Evolutionary conservation across 768 basidiomycete species (phyloP).

Genomic region (Phylloporus sp.): DNA sequence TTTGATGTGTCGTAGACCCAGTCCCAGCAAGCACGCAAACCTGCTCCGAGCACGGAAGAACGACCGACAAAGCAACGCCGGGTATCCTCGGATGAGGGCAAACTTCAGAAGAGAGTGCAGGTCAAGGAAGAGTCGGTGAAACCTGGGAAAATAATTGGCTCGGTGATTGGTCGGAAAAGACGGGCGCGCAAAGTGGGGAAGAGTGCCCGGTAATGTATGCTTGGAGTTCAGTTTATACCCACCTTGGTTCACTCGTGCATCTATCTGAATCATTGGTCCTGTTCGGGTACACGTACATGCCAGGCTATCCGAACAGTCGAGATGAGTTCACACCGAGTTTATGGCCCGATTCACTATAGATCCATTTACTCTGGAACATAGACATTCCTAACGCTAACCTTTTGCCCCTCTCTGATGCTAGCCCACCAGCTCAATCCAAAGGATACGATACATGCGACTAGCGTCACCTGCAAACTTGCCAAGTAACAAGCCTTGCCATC

Average conservation of each 20-base stretch:
- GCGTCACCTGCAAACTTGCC: constrained; percentile 49
- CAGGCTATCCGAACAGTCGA: too few species aligned
- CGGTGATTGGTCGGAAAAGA: constrained; percentile 78
- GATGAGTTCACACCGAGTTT: too few species aligned
- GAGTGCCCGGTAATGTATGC: constrained; percentile 10
- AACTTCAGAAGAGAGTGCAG: constrained; percentile 22
- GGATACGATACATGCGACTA: constrained; percentile 33
- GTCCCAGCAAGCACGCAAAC: constrained; percentile 1
- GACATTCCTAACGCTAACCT: constrained; percentile 1
- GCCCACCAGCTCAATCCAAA: too few species aligned
- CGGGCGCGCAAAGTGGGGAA: constrained; percentile 53
- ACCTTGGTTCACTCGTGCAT: neutral
- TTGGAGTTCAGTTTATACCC: neutral
- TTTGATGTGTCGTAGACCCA: constrained; percentile 6
- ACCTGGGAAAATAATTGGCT: constrained; percentile 49
- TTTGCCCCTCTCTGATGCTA: constrained; percentile 30
- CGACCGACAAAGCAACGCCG: constrained; percentile 41
- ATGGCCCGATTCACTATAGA: too few species aligned
- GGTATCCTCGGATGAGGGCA: constrained; percentile 21
- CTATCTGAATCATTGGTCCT: too few species aligned
- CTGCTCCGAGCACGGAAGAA: constrained; percentile 25
- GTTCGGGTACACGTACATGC: too few species aligned
- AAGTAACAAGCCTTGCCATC: constrained; percentile 59
- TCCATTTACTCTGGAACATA: neutral
- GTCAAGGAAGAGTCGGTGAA: constrained; percentile 19